Conservation (phyloP, 345 rosid species). For the Arabidopsis thaliana region DNA sequence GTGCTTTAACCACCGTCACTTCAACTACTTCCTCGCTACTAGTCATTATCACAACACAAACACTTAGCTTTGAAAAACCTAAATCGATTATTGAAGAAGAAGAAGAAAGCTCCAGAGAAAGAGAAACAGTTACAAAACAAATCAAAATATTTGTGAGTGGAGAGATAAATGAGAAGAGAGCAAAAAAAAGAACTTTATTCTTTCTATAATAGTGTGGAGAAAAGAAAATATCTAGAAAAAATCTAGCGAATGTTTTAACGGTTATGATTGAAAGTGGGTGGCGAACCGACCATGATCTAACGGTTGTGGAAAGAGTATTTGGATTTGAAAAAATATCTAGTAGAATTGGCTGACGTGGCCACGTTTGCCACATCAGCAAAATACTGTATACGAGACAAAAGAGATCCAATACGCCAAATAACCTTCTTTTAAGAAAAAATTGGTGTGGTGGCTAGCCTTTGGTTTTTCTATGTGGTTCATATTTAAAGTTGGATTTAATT, state of each 20-base stretch:
- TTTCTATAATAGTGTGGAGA: not conserved
- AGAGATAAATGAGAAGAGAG: not conserved
- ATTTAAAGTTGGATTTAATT: constrained; percentile 35
- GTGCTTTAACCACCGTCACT: constrained; percentile 35
- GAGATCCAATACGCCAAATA: constrained; percentile 40
- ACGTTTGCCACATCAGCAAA: constrained; percentile 56
- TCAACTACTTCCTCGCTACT: constrained; percentile 53
- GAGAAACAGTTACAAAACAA: constrained; percentile 25
- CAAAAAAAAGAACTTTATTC: not conserved
- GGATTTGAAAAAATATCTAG: constrained; percentile 53
- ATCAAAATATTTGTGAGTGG: constrained; percentile 18
- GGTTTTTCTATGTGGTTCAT: constrained; percentile 36
- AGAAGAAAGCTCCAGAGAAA: constrained; percentile 17
- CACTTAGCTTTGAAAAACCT: not conserved
- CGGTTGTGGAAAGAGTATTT: constrained; percentile 27
- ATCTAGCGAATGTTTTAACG: constrained; percentile 46
- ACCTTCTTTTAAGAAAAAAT: not conserved
- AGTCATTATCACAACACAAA: constrained; percentile 42
- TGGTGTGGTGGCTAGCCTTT: constrained; percentile 32
- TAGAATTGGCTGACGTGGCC: constrained; percentile 47
- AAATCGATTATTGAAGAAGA: constrained; percentile 2
- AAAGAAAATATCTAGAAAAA: constrained; percentile 51
- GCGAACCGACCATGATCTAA: constrained; percentile 45
- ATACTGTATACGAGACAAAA: constrained; percentile 12
- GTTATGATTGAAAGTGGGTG: constrained; percentile 8